Evolutionary conservation across 225 moss, liverwort and hornwort species (phyloP), one percentile per base, ranked within the genome.

Genomic region (Asterella californica): DNA sequence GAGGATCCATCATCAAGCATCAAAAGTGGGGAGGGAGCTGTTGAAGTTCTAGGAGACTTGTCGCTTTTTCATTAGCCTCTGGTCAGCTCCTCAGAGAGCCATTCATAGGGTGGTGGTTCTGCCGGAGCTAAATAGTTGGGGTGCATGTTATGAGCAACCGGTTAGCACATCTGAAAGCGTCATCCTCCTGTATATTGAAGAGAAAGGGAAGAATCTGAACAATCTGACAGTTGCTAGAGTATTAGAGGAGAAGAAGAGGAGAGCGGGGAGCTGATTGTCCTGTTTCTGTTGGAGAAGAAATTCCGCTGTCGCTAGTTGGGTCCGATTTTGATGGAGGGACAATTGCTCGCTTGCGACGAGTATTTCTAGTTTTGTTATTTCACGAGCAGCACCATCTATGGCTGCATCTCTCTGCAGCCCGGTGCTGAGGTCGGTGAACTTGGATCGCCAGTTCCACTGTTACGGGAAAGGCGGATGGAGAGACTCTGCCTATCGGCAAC

Each of bases 321-420:
- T 50, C 48, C 30, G 54, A 34, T 52, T n/a, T 74, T 74, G 54
- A 74, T 74, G 74, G 74, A 74, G n/a, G 19, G 18, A 54, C 74
- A 74, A 74, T 32, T 53, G 50, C 48, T 71, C 2, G 47, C 47
- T 47, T 10, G 25, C 71, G 46, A 12, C n/a, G 25, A 22, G 46
- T 21, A 48, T 47, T 27, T 25, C 14, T 71, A 46, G 36, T 67
- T 71, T n/a, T 71, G 71, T 47, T 9, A 48, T 25, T n/a, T 71
- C n/a, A 21, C 46, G 71, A 27, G 25, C 62, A 75, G 74, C 69
- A 48, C 59, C 74, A 63, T n/a, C 80, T 64, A 84, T 84, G 83
- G 83, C 83, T 72, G 76, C 72, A 27, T 71, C 76, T 52, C 48
- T 83, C 34, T 76, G 80, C 80, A 54, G 79, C 80, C 57, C 78